phyloP scores from a whole-genome alignment of 331 rosid species.

The Quercus tomentella region DNA sequence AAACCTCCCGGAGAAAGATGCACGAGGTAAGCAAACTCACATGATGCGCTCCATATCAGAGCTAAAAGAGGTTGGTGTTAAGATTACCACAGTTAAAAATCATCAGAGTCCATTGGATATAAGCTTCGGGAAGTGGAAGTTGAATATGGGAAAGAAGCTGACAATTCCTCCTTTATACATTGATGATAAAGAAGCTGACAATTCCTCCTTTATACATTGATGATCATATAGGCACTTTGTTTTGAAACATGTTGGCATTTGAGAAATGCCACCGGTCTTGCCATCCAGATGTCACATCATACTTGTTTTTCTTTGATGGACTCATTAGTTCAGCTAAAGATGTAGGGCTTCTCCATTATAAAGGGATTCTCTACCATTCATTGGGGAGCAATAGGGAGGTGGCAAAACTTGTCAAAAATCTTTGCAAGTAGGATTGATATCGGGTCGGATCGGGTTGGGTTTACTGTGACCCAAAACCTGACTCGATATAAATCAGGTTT shows the following conservation, averaged over 20 bases:
- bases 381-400: constrained; percentile 26
- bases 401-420: constrained; percentile 30
- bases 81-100: constrained; percentile 7
- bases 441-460: too few relatives aligned
- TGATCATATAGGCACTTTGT: constrained; percentile 36
- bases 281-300: constrained; percentile 36
- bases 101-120: constrained; percentile 10
- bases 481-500: too few relatives aligned
- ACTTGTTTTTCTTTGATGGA: constrained; percentile 47
- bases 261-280: constrained; percentile 39
- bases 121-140: background rate
- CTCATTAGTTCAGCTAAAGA: constrained; percentile 34
- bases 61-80: constrained; percentile 30
- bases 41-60: constrained; percentile 21
- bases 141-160: background rate
- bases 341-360: constrained; percentile 32
- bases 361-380: constrained; percentile 38
- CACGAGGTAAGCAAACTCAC: constrained; percentile 14
- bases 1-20: background rate
- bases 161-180: too few relatives aligned
- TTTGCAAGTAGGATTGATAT: background rate
- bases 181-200: constrained; percentile 10
- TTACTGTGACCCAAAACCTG: too few relatives aligned
- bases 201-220: constrained; percentile 27
- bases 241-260: constrained; percentile 37